A percentile compares a stretch with the other conserved stretches of the same genome.
Evolutionary conservation across 768 basidiomycete genomes (phyloP).

Genomic region (Asterophora parasitica): DNA sequence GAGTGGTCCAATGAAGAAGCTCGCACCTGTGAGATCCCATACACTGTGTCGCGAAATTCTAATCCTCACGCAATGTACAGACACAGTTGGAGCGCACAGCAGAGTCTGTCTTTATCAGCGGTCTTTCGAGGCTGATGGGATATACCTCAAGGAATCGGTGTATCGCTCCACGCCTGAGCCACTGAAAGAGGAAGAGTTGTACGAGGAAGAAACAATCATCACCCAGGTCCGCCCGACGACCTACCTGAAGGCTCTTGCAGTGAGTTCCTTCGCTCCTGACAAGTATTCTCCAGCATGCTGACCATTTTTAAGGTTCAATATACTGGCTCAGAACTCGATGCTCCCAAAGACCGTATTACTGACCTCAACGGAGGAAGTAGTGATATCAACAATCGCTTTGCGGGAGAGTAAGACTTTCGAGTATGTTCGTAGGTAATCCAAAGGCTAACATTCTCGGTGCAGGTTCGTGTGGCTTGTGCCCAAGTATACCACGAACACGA

Average conservation of each 20-base stretch:
- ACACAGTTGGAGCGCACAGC: neutral
- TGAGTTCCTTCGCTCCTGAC: neutral
- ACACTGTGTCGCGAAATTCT: no score
- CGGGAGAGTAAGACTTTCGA: neutral
- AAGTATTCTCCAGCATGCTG: neutral
- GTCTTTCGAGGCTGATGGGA: neutral
- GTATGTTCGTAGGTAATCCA: no score
- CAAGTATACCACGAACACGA: conserved; percentile 1
- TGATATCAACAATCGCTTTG: neutral
- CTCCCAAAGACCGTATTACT: conserved; percentile 1
- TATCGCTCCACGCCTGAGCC: conserved; percentile 1
- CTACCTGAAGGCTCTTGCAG: conserved; percentile 1
- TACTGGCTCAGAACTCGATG: neutral
- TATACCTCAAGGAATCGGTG: neutral
- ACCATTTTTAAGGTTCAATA: conserved; percentile 5
- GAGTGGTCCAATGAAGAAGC: no score
- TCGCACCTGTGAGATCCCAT: no score
- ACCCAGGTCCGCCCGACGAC: neutral
- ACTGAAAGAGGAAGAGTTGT: neutral
- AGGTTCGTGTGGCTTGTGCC: conserved; percentile 10
- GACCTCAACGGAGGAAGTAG: neutral
- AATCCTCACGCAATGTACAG: neutral
- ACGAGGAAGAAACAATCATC: conserved; percentile 1
- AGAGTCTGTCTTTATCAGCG: neutral
- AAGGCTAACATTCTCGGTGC: neutral